Percentiles rank a stretch among this genome's conserved stretches.
Evolutionary conservation across 805 yeast genomes (phyloP).

Genomic region (Wickerhamomyces strasburgensis): DNA sequence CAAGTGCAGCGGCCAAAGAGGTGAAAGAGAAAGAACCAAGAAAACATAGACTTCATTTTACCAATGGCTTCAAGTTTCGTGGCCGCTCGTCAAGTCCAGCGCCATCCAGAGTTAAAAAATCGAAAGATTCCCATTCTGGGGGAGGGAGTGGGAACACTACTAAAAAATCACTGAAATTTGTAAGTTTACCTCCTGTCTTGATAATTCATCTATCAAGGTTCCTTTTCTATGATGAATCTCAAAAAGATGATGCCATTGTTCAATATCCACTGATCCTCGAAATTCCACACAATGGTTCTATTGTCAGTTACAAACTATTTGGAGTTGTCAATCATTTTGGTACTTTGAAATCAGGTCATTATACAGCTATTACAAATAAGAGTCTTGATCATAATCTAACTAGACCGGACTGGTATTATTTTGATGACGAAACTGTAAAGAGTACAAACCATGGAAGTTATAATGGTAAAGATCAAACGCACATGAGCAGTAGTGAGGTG

Average conservation of each 20-base stretch:
- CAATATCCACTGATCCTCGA: constrained; percentile 52
- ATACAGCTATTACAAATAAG: constrained; percentile 60
- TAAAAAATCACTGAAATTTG: constrained; percentile 66
- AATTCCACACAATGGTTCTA: constrained; percentile 37
- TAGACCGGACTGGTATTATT: constrained; percentile 60
- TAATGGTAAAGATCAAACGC: constrained; percentile 30
- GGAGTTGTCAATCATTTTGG: constrained; percentile 73
- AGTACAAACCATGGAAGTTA: constrained; percentile 44
- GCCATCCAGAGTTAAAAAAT: constrained; percentile 7
- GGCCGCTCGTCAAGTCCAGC: constrained; percentile 27
- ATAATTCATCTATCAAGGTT: constrained; percentile 86
- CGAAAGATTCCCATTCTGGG: not conserved
- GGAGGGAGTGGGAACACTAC: constrained; percentile 33
- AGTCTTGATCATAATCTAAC: constrained; percentile 31
- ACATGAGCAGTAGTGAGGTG: constrained; percentile 50
- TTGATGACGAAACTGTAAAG: constrained; percentile 65
- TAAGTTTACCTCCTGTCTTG: constrained; percentile 73
- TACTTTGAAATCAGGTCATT: constrained; percentile 67
- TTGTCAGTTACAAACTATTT: constrained; percentile 43
- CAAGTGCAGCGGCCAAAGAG: not conserved
- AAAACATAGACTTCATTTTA: constrained; percentile 20
- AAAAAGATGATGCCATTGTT: constrained; percentile 46
- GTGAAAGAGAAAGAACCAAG: constrained; percentile 14
- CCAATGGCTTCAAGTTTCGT: constrained; percentile 21
- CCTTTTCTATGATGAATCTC: constrained; percentile 46